Base-by-base conservation (phyloP, 225 moss, liverwort and hornwort species). In the Neckera pumila region DNA sequence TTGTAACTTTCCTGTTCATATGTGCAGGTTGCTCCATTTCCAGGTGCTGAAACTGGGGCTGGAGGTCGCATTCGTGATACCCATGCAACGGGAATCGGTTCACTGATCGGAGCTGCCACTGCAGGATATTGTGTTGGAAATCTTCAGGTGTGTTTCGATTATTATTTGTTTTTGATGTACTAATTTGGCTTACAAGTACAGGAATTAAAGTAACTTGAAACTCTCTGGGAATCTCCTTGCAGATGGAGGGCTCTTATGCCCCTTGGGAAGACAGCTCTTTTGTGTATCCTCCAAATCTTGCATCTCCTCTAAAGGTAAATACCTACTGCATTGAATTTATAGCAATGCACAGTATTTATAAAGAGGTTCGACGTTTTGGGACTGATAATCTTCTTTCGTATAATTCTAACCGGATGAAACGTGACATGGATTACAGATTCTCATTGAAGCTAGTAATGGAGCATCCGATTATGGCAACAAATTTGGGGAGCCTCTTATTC, bases 81-180 rank as follows among this genome's bases (percentile, higher is more conserved):
- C 60, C 99, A 99, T 95, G 99, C 97, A 79, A 99, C 97, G 73
- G 97, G 96, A 81, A 96, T 97, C 88, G 99, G 99, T 73, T 99
- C 99, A 74, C 62, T 99, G 61, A 95, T 99, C n/a, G 99, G 97
- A 76, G 99, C 97, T 69, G 90, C 96, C 31, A 99, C 99, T 86
- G 97, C 97, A 85, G 99, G 99, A 84, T 99, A 99, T 79, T 99
- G 99, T 95, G 99, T 99, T 78, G 99, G 99, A 79, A 99, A 99
- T 93, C 96, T 97, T 85, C 98, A 97, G 97, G 98, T 99, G 75
- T 79, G 85, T 73, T 89, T 57, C 40, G 58, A n/a, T 87, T 66
- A 21, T 54, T 70, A 3, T 34, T 76, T 78, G 10, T 40, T 82
- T 43, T 73, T 73, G 38, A 38, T 72, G 60, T 71, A 23, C 33